A percentile compares a stretch with the other conserved stretches of the same genome.
Conservation (phyloP, 345 rosid genomes). For the Luvunga scandens region DNA sequence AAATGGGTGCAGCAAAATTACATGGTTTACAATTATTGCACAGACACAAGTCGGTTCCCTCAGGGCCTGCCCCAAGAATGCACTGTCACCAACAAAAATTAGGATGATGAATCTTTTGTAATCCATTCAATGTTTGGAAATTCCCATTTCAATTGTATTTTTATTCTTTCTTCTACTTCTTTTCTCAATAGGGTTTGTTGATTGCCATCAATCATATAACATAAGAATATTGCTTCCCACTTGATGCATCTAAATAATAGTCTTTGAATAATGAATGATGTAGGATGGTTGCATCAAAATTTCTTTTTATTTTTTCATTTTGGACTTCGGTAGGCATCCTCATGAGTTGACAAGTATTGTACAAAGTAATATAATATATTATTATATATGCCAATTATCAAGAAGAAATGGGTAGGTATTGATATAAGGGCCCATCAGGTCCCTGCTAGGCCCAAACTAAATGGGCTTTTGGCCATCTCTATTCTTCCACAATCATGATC, state of each 20-base stretch:
- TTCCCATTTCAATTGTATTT: background rate
- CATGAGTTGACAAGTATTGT: too few relatives aligned
- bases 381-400: too few relatives aligned
- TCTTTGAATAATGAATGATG: background rate
- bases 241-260: background rate
- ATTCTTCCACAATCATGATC: background rate
- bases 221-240: background rate
- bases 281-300: too few relatives aligned
- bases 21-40: conserved; percentile 43
- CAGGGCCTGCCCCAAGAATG: conserved; percentile 42
- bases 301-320: too few relatives aligned
- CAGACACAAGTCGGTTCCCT: conserved; percentile 39
- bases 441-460: too few relatives aligned
- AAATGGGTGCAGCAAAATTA: conserved; percentile 43
- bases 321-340: too few relatives aligned
- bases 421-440: too few relatives aligned
- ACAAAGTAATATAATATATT: too few relatives aligned
- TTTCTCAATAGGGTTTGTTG: too few relatives aligned
- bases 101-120: background rate
- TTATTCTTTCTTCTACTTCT: too few relatives aligned
- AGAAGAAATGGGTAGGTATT: too few relatives aligned
- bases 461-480: background rate
- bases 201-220: background rate
- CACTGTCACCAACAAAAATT: conserved; percentile 6
- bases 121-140: background rate